Evolutionary conservation across 1,284 basidiomycete species (phyloP), one percentile per base, ranked within the genome.

Genomic region (Coniferiporia weirii): DNA sequence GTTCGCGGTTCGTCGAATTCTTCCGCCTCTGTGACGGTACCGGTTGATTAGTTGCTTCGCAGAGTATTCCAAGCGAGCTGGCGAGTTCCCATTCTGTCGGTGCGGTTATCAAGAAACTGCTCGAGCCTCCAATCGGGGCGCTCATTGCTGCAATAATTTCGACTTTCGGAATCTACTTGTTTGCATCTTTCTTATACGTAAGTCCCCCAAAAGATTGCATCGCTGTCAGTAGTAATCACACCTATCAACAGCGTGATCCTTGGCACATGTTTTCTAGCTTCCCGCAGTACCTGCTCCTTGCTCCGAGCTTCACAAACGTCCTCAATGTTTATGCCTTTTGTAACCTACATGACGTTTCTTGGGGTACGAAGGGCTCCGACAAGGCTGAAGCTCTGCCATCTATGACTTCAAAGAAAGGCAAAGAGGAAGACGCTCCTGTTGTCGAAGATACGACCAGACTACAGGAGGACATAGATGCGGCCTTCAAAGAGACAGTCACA

Each of bases 251-350:
- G 89, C 84, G 90, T 61, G 95, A 98, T 74, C 95, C 95, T 5
- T 98, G 95, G 95, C 95, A 98, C 72, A 92, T 99, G 88, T 84
- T 96, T 72, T 93, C 92, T n/a, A 95, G 92, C 68, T 95, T 98
- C 80, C 79, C 89, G 65, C 95, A 97, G 72, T 98, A 97, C 72
- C 76, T 97, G 66, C 84, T 87, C 64, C 73, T 97, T 56, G 95
- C 94, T 15, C 92, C 92, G 0, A 93, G 89, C 66, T 95, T 96
- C 75, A 94, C 88, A 52, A 98, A 97, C 69, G 87, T 97, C 32
- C 82, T 98, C 66, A 97, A 97, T 72, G 92, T 96, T 36, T 98
- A 97, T 69, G 93, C 94, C 0, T 98, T 98, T 78, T 97, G 94
- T 73, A 96, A 95, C 73, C 75, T 95, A 70, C 92, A 94, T 72